Evolutionary conservation across 768 basidiomycete species (phyloP).

Genomic region (Suillus decipiens): DNA sequence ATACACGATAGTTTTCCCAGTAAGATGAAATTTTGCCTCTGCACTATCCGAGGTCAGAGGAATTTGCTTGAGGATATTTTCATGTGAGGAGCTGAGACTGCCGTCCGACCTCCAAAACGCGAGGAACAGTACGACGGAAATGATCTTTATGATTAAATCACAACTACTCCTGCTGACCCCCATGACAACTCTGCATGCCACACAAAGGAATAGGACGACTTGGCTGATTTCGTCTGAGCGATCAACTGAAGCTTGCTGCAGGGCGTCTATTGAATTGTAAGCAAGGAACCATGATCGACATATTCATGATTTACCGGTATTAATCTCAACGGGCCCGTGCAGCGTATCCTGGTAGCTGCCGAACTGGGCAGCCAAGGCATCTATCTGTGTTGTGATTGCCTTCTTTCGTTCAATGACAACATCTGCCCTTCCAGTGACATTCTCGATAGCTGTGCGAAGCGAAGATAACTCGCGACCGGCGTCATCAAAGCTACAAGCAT

Average conservation of each 20-base stretch:
- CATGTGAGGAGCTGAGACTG: neutral
- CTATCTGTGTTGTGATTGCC: neutral
- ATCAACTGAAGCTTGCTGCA: neutral
- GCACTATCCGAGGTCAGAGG: neutral
- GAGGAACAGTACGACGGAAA: conserved; percentile 1
- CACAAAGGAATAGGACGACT: neutral
- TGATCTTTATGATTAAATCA: conserved; percentile 18
- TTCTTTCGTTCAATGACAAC: neutral
- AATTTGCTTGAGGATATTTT: conserved; percentile 7
- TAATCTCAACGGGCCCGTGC: neutral
- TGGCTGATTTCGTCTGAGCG: neutral
- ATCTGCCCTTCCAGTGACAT: neutral
- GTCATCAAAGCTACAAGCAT: neutral
- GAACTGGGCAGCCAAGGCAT: neutral
- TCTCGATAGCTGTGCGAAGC: neutral
- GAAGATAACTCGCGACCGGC: neutral
- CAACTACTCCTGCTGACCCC: conserved; percentile 11
- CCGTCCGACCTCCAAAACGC: neutral
- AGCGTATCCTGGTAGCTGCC: neutral
- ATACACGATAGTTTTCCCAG: neutral
- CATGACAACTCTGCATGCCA: conserved; percentile 16
- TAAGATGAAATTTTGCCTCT: neutral
- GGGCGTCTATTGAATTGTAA: neutral
- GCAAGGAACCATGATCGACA: neutral
- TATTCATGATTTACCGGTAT: neutral